Base-by-base conservation (phyloP, 768 basidiomycete genomes). In the Pulveroboletus sp. region DNA sequence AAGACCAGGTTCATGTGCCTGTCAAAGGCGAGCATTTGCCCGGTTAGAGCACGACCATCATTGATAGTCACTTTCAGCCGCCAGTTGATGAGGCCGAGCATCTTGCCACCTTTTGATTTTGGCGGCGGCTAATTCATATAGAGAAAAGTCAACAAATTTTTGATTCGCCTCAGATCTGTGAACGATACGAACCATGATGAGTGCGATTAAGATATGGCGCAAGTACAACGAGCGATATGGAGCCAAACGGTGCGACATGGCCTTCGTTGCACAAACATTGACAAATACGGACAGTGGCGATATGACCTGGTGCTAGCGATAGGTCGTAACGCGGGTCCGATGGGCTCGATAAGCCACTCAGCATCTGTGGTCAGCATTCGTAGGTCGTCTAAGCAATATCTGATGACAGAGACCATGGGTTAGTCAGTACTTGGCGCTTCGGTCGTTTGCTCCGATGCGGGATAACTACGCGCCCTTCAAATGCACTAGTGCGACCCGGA, bases 11-110 rank as follows among this genome's bases (percentile, higher is more conserved):
- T 99, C 96, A 98, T 99, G 72, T 99, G 96, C 64, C 90, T 86
- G 75, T 99, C 96, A 69, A 97, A 99, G 46, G 96, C 96, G 69
- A 99, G 87, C 91, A 98, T 96, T 74, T 98, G 96, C 37, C 96
- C 96, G 40, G 90, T 92, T 61, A 98, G 75, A 49, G 89, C 82
- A 69, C 96, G 89, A 53, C 93, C 93, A 71, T 99, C 96, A 84
- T 86, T 96, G 72, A 98, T 85, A 51, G 93, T 96, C 51, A 98
- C 85, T 73, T 89, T 94, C 58, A 99, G 81, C 71, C 95, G 79
- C 89, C 95, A 97, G 74, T 98, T 93, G 77, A 99, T 83, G 74
- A 98, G 86, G 69, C 85, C 73, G 68, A 95, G 85, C 93, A 99
- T 96, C 79, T 94, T 93, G 69, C 94, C 93, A 67, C 93, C 93